phyloP scores from a whole-genome alignment of 768 basidiomycete genomes.

The Boletus rubroflammeus region DNA sequence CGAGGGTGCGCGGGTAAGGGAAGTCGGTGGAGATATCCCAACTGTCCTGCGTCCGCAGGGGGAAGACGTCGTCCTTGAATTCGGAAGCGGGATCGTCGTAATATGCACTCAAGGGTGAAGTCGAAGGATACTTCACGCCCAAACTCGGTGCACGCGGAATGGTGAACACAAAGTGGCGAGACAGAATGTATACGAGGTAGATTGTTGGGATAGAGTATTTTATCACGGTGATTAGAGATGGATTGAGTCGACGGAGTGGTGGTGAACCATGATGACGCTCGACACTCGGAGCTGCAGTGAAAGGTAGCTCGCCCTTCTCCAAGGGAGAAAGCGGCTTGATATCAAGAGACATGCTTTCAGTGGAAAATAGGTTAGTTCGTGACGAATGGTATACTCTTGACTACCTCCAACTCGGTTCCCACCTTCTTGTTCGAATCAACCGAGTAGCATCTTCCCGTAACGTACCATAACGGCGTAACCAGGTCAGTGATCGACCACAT shows the following conservation, averaged over 20 bases:
- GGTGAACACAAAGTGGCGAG: conserved; percentile 3
- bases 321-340: conserved; percentile 9
- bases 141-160: background rate
- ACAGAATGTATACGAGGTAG: conserved; percentile 19
- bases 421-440: background rate
- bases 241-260: background rate
- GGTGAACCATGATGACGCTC: background rate
- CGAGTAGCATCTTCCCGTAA: background rate
- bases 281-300: conserved; percentile 3
- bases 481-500: background rate
- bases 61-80: conserved; percentile 57
- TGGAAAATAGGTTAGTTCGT: background rate
- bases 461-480: no score
- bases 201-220: conserved; percentile 20
- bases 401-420: background rate
- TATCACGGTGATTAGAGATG: conserved; percentile 9
- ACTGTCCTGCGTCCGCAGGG: conserved; percentile 47
- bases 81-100: conserved; percentile 37
- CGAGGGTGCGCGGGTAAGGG: conserved; percentile 59
- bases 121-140: background rate
- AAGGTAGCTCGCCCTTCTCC: conserved; percentile 21
- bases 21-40: conserved; percentile 82
- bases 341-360: conserved; percentile 9
- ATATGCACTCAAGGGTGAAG: conserved; percentile 4
- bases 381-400: background rate